Conservation (phyloP, 1,139 yeast genomes). For the Taphrina communis region DNA sequence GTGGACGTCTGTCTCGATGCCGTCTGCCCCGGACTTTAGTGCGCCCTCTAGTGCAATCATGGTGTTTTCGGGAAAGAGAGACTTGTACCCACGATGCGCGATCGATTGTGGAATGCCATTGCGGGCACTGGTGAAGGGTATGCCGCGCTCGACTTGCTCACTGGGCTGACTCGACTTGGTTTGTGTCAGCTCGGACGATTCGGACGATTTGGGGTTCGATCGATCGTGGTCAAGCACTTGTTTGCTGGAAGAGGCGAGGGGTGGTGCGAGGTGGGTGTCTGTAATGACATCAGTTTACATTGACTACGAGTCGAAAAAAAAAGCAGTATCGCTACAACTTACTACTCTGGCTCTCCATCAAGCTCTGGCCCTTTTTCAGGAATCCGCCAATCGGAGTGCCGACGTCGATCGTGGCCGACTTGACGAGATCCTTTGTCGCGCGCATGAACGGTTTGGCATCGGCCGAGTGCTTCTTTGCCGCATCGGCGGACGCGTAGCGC, state of each 20-base stretch:
- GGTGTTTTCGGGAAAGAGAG: slow-evolving; percentile 78
- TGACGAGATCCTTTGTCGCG: slow-evolving; percentile 15
- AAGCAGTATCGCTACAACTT: slow-evolving; percentile 33
- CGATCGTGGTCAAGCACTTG: slow-evolving; percentile 1
- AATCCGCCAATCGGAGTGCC: slow-evolving; percentile 34
- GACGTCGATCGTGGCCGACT: slow-evolving; percentile 18
- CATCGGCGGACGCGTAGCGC: slow-evolving; percentile 25
- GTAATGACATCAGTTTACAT: slow-evolving; percentile 17
- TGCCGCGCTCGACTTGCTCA: neutral
- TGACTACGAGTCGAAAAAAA: neutral
- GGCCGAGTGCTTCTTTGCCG: slow-evolving; percentile 15
- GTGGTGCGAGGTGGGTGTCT: slow-evolving; percentile 4
- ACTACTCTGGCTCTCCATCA: slow-evolving; percentile 28
- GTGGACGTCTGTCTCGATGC: slow-evolving; percentile 86
- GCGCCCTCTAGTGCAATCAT: slow-evolving; percentile 74
- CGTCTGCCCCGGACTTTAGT: slow-evolving; percentile 68
- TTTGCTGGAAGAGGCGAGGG: slow-evolving; percentile 12
- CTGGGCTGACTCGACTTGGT: neutral
- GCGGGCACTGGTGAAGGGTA: slow-evolving; percentile 15
- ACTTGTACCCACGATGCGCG: slow-evolving; percentile 56
- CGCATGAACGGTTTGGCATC: slow-evolving; percentile 11
- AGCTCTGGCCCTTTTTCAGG: slow-evolving; percentile 20
- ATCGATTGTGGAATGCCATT: slow-evolving; percentile 33
- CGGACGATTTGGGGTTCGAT: neutral
- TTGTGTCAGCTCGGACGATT: neutral